These are phyloP conservation scores for Rutstroemia sp. DNA, from an alignment of 2,329 filamentous ascomycete species.

Conservation along the genomic window DNA sequence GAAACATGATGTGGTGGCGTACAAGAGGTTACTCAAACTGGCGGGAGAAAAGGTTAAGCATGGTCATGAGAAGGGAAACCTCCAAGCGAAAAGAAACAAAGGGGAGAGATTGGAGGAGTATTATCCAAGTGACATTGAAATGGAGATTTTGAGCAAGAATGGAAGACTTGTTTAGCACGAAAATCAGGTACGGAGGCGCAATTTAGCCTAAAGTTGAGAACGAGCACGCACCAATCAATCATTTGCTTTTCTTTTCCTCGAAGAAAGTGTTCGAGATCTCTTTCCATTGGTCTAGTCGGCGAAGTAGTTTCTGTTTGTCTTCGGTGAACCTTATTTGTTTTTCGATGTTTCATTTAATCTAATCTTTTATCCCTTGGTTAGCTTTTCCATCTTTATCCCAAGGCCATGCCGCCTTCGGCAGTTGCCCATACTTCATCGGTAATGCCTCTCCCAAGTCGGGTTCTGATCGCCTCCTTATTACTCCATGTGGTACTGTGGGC, in stretches of 20 bases:
- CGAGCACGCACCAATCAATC: not conserved
- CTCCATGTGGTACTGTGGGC: too few species aligned
- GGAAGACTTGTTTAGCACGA: not conserved
- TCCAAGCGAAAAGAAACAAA: not conserved
- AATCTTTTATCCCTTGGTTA: too few species aligned
- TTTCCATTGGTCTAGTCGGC: too few species aligned
- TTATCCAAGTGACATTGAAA: not conserved
- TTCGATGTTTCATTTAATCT: too few species aligned
- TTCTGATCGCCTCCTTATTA: too few species aligned
- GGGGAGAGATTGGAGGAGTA: not conserved
- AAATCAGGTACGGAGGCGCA: not conserved
- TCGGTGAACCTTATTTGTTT: too few species aligned
- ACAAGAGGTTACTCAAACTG: not conserved
- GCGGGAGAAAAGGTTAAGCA: not conserved
- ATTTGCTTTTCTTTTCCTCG: not conserved
- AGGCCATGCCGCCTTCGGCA: too few species aligned
- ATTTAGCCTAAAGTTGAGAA: not conserved
- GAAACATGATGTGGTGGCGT: not conserved
- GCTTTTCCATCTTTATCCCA: too few species aligned
- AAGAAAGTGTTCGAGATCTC: too few species aligned
- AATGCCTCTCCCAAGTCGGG: too few species aligned
- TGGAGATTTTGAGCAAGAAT: not conserved
- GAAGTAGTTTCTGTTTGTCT: too few species aligned
- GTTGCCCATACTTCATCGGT: too few species aligned
- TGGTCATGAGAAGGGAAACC: not conserved